Evolutionary conservation across 345 rosid species (phyloP).

Genomic region (Aquilaria malaccensis): DNA sequence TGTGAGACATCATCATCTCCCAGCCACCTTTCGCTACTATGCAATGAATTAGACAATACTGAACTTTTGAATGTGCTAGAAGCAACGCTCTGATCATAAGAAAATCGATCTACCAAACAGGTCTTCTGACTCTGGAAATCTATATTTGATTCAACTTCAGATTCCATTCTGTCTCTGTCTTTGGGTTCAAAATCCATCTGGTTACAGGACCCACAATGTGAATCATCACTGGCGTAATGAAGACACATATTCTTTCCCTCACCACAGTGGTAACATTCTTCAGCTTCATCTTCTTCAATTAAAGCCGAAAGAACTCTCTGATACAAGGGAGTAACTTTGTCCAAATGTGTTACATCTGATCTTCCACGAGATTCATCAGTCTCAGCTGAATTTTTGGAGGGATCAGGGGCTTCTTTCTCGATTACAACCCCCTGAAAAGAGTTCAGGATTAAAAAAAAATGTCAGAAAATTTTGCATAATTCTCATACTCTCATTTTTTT

Average conservation of each 20-base stretch:
- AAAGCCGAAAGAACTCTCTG: slow-evolving; percentile 88
- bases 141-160: slow-evolving; percentile 79
- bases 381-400: slow-evolving; percentile 34
- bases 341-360: slow-evolving; percentile 45
- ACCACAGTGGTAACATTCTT: slow-evolving; percentile 47
- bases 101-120: slow-evolving; percentile 54
- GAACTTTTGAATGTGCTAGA: slow-evolving; percentile 57
- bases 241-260: slow-evolving; percentile 73
- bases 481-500: neutral
- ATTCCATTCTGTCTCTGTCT: slow-evolving; percentile 88
- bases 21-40: slow-evolving; percentile 66
- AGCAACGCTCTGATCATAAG: slow-evolving; percentile 60
- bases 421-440: slow-evolving; percentile 36
- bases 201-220: slow-evolving; percentile 94
- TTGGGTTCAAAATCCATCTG: slow-evolving; percentile 71
- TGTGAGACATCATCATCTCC: slow-evolving; percentile 71
- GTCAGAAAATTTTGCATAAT: slow-evolving; percentile 6
- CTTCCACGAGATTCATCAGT: slow-evolving; percentile 38
- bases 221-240: slow-evolving; percentile 91
- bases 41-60: slow-evolving; percentile 54
- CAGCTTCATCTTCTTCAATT: slow-evolving; percentile 89
- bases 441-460: slow-evolving; percentile 9
- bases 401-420: slow-evolving; percentile 32
- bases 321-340: slow-evolving; percentile 65
- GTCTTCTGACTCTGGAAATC: slow-evolving; percentile 64